Evolutionary conservation across 257 asterid genomes (phyloP), one percentile per base, ranked within the genome.

Genomic region (Voacanga thouarsii): DNA sequence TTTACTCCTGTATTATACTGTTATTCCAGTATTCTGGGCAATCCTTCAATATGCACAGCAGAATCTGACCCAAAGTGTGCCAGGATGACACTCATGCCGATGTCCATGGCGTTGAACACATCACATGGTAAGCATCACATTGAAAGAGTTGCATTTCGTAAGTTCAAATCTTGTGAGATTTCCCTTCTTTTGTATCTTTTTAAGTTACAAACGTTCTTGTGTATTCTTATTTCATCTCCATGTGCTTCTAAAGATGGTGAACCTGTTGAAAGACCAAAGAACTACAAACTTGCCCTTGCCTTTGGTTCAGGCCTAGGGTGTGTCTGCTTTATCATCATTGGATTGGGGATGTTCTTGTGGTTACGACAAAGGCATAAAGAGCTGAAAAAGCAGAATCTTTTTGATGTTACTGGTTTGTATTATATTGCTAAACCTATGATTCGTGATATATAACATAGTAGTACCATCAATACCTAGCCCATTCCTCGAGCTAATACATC

Each of bases 61-160:
- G 96, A 91, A 56, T 80, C 88, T 7, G 91, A 92, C 59, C 88
- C 94, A 37, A 84, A 89, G 55, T 96, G 99, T 81, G 80, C 77
- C 8, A 87, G 90, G 79, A 74, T 84, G 69, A 67, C 94, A 11
- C 77, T 93, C 90, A 89, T 90, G 88, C 99, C 99, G 4, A 91
- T 93, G 91, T 93, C 99, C 44, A 93, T 93, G 98, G 76, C 94
- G 75, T 87, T 91, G 80, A 95, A 93, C 87, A 66, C 89, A 63
- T 77, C 98, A 63, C 83, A 80, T 77, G 79, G 98, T 93, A 92
- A 39, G 86, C 9, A 53, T 37, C 19, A 47, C 49, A 64, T 4
- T 70, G 45, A 24, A 24, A 53, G 47, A 33, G 23, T 61, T 74
- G 45, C 51, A 12, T 59, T 50, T 12, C 43, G 7, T 43, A 67